Evolutionary conservation across 164 flowering plant genomes (phyloP).

Genomic region (Magnolia officinalis): DNA sequence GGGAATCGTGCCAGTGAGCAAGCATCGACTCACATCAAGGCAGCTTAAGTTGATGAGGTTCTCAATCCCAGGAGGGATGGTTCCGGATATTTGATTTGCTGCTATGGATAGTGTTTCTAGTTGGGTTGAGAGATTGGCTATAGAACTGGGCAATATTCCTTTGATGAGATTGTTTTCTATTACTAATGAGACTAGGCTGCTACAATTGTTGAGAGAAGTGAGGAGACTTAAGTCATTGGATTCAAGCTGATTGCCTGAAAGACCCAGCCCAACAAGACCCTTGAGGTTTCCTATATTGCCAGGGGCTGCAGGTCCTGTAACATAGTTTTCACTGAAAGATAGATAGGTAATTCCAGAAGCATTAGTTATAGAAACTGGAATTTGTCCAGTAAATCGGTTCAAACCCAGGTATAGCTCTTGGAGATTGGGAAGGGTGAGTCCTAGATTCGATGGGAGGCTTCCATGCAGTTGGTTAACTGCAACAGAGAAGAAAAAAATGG

Average conservation of each 20-base stretch:
- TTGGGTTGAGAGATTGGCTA: slow-evolving; percentile 21
- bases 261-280: no score
- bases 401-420: neutral
- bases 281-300: no score
- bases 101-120: neutral
- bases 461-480: neutral
- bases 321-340: neutral
- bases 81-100: slow-evolving; percentile 9
- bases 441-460: neutral
- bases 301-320: neutral
- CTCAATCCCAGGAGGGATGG: slow-evolving; percentile 18
- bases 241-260: neutral
- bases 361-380: neutral
- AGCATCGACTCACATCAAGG: slow-evolving; percentile 2
- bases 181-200: no score
- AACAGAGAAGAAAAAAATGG: neutral
- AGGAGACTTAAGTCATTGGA: neutral
- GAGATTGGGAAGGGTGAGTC: neutral
- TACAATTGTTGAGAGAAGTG: slow-evolving; percentile 1
- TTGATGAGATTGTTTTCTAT: no score
- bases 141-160: slow-evolving; percentile 10
- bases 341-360: neutral
- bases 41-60: slow-evolving; percentile 19
- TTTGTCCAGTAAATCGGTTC: neutral
- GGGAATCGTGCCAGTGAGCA: slow-evolving; percentile 21